Base-by-base conservation (phyloP, 129 eudicot genomes). In the Kitagawia praeruptora region DNA sequence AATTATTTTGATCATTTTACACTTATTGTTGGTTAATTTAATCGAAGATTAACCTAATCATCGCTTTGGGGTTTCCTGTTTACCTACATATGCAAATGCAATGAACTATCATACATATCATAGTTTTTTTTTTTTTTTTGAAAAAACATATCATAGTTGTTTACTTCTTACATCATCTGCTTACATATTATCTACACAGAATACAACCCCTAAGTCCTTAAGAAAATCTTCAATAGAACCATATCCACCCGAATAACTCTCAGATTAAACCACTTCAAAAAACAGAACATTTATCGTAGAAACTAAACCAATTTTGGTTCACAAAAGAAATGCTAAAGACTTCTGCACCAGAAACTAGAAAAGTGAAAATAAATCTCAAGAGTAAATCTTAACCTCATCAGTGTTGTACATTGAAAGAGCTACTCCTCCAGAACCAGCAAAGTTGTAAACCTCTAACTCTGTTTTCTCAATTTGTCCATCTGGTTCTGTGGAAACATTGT, bases 401-500 rank as follows among this genome's bases (percentile, higher is more conserved):
- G 98, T 95, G 91, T 92, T 95, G 91, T 95, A 95, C 98, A 95
- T 95, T 41, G 98, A 77, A 89, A 90, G 80, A 82, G 96, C 96
- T 71, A 95, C 98, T 61, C 98, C 96, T 80, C 98, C 98, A 73
- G 86, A 85, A 39, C 97, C 98, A 27, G 92, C 87, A 86, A 95
- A 95, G 74, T 90, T 82, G 86, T 47, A 95, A 82, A 92, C 98
- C 80, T 95, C 98, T 56, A 87, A 46, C 71, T 95, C 98, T 34
- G 85, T 83, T 75, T 78, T 89, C 42, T 58, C 80, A 56, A 27
- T 25, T 58, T 77, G 73, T 27, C 80, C 73, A 56, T 77, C 80
- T 58, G 80, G 72, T 39, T 58, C 72, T 77, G 80, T 40, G 39
- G 8, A 40, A 34, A 18, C 39, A 14, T 21, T 19, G 12, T 39